phyloP scores from a whole-genome alignment of 2,329 filamentous ascomycete genomes.

The Pseudocercospora macadamiae region DNA sequence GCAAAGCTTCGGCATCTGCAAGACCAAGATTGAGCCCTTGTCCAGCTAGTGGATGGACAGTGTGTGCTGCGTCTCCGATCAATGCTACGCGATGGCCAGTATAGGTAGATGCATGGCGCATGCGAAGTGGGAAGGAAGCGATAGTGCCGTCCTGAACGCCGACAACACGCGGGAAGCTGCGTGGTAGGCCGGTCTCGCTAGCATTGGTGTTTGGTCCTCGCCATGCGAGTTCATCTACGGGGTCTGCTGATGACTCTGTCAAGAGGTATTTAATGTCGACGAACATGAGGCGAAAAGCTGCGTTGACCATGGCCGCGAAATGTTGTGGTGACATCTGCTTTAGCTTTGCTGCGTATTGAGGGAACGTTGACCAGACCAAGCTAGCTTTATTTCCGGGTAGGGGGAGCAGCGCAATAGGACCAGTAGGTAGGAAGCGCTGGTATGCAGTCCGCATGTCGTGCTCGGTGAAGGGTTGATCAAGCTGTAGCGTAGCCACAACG shows the following conservation, averaged over 20 bases:
- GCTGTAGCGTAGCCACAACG: slow-evolving; percentile 82
- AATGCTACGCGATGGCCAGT: slow-evolving; percentile 87
- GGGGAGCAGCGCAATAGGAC: slow-evolving; percentile 88
- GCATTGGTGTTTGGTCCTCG: slow-evolving; percentile 70
- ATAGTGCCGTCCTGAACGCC: slow-evolving; percentile 77
- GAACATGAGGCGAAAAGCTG: slow-evolving; percentile 80
- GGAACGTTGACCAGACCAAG: slow-evolving; percentile 92
- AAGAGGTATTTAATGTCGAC: slow-evolving; percentile 85
- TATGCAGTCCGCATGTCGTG: slow-evolving; percentile 72
- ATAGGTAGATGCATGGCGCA: slow-evolving; percentile 94
- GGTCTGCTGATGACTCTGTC: slow-evolving; percentile 50
- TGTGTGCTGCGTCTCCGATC: slow-evolving; percentile 92
- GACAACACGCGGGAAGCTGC: slow-evolving; percentile 58
- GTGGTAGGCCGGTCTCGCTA: slow-evolving; percentile 41
- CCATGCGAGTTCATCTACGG: slow-evolving; percentile 82
- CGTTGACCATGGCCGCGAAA: slow-evolving; percentile 87
- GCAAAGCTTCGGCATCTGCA: slow-evolving; percentile 80
- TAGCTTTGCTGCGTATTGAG: slow-evolving; percentile 74
- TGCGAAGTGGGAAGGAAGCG: slow-evolving; percentile 86
- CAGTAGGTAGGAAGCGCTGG: slow-evolving; percentile 91
- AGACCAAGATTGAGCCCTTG: slow-evolving; percentile 95
- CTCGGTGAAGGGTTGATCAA: slow-evolving; percentile 47
- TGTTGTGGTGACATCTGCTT: slow-evolving; percentile 73
- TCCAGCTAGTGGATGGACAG: slow-evolving; percentile 89
- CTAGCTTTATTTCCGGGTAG: slow-evolving; percentile 81